phyloP scores from a whole-genome alignment of 192 early-diverging fungal genomes.

The Mortierella hygrophila region DNA sequence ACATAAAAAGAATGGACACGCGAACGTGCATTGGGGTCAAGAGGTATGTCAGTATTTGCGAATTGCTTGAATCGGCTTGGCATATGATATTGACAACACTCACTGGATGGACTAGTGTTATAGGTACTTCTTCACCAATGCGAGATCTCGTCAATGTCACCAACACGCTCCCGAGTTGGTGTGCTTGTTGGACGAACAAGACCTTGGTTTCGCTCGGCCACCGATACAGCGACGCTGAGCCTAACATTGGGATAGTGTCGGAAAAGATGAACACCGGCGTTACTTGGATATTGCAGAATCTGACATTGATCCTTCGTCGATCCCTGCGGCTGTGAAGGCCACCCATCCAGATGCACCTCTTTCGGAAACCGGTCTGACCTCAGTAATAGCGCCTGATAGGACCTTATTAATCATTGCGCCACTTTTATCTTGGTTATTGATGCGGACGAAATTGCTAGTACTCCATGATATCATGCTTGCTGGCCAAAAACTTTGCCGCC shows the following conservation, averaged over 20 bases:
- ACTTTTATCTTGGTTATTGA: not conserved
- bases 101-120: too few species aligned
- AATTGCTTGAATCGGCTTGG: too few species aligned
- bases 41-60: too few species aligned
- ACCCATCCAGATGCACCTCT: not conserved
- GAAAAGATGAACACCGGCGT: not conserved
- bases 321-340: not conserved
- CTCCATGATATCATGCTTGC: not conserved
- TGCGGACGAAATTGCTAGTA: not conserved
- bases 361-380: not conserved
- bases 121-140: not conserved
- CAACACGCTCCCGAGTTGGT: not conserved
- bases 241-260: not conserved
- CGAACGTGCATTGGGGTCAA: too few species aligned
- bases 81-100: too few species aligned
- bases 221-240: not conserved
- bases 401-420: not conserved
- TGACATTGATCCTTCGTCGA: not conserved
- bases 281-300: not conserved
- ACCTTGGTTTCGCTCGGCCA: not conserved
- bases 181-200: conserved; percentile 7
- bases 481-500: conserved; percentile 8
- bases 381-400: not conserved
- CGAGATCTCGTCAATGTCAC: not conserved
- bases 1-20: not conserved